Conservation (phyloP, 2,329 filamentous ascomycete species). For the Coleophoma crateriformis region DNA sequence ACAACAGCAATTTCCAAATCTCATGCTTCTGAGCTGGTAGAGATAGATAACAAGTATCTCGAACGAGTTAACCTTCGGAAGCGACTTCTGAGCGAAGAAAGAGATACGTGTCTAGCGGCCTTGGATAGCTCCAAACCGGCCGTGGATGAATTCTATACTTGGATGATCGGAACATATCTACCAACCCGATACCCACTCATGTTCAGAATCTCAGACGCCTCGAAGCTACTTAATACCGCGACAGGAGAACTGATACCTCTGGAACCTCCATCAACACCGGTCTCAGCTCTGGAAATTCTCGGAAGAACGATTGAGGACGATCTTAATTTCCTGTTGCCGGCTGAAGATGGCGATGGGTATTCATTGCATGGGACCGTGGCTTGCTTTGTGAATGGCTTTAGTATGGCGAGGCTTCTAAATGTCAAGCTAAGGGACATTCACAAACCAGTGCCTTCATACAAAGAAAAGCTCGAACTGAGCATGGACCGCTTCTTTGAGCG, state of each 20-base stretch:
- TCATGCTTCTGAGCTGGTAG: constrained; percentile 46
- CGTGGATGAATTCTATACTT: constrained; percentile 52
- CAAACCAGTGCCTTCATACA: constrained; percentile 51
- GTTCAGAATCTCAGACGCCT: constrained; percentile 29
- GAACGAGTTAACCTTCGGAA: constrained; percentile 43
- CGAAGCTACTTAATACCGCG: constrained; percentile 36
- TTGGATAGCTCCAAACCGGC: constrained; percentile 33
- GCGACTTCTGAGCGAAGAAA: constrained; percentile 37
- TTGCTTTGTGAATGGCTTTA: constrained; percentile 54
- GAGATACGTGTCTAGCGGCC: constrained; percentile 32
- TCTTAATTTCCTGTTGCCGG: constrained; percentile 50
- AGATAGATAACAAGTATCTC: constrained; percentile 53
- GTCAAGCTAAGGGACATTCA: constrained; percentile 50
- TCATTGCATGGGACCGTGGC: constrained; percentile 48
- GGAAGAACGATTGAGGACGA: constrained; percentile 52
- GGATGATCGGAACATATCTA: constrained; percentile 47
- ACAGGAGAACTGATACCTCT: constrained; percentile 35
- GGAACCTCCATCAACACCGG: constrained; percentile 23
- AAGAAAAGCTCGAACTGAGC: constrained; percentile 45
- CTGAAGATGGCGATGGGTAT: constrained; percentile 33
- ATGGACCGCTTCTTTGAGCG: constrained; percentile 58
- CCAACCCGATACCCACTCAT: constrained; percentile 50
- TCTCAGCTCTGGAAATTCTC: constrained; percentile 39
- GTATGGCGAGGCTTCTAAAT: constrained; percentile 47
- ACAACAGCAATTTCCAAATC: constrained; percentile 45